A percentile compares a stretch with the other conserved stretches of the same genome.
Conservation (phyloP, 441 rosid species). For the Aleurites moluccanus region DNA sequence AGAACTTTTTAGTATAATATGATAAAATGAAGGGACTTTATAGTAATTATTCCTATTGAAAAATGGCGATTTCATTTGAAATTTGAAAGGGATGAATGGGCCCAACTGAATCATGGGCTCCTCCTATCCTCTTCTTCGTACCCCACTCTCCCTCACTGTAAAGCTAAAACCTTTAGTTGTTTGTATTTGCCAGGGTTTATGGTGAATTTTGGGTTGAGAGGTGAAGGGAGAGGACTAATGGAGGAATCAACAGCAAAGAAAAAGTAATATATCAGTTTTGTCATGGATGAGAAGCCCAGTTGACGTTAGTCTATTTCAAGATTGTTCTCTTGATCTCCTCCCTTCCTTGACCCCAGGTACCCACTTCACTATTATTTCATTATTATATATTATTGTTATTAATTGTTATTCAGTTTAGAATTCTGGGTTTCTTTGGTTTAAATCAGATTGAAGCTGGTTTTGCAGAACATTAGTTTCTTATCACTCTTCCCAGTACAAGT, state of each 20-base stretch:
- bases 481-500: slow-evolving; percentile 83
- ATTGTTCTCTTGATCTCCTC: slow-evolving; percentile 54
- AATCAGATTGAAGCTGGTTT: slow-evolving; percentile 60
- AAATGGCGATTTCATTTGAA: too few relatives aligned
- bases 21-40: too few relatives aligned
- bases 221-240: slow-evolving; percentile 21
- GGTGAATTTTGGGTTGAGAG: neutral
- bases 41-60: too few relatives aligned
- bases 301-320: slow-evolving; percentile 52
- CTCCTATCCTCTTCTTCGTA: neutral
- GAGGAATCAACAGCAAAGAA: slow-evolving; percentile 28
- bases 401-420: neutral
- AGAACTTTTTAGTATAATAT: too few relatives aligned
- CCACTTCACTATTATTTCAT: neutral
- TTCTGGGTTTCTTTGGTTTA: slow-evolving; percentile 1
- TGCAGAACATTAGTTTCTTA: slow-evolving; percentile 60
- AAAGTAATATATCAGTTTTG: slow-evolving; percentile 48
- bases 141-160: neutral
- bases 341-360: slow-evolving; percentile 83
- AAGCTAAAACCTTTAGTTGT: neutral
- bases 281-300: slow-evolving; percentile 96
- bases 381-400: neutral
- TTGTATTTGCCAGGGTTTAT: neutral
- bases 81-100: too few relatives aligned
- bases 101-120: neutral